Base-by-base conservation (phyloP, 2,329 filamentous ascomycete species). In the Colletotrichum salicis region DNA sequence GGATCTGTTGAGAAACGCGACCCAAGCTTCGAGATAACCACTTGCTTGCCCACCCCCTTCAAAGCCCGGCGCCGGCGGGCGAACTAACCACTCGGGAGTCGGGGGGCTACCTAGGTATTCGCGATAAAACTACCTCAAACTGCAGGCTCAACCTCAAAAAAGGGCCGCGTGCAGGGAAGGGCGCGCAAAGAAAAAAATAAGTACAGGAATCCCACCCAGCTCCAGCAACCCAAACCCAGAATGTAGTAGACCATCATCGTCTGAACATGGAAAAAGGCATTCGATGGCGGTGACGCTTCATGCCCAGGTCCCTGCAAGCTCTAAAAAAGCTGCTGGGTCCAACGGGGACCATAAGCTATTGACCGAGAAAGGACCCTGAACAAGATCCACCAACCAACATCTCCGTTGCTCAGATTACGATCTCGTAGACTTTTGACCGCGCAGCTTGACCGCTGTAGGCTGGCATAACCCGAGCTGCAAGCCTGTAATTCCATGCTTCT, bases 1-100 rank as follows among this genome's bases (percentile, higher is more conserved):
- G 27, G 27, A 29, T 64, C 54, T 61, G 65, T 69, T 71, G 65
- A 69, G 69, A 54, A 60, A 58, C 33, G 57, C 65, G 35, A 54
- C 35, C 58, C 33, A 5, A 41, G 22, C 33, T 64, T 31, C 31
- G 33, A 41, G 24, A 64, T 45, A 64, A 45, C 41, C 51, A 56
- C 35, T 41, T 29, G 27, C 27, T 41, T 41, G 11, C 29, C 27
- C 41, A 29, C 37, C 41, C 59, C 27, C 27, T 48, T 48, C 41
- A 24, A 45, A 35, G 52, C 29, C 56, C 41, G 57, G 24, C 57
- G 24, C 52, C 64, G 68, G 37, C 58, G 64, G 52, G 22, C 51
- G 51, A 41, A 41, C 37, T 5, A 45, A 45, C 68, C 57, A 68
- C 57, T 68, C 51, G 57, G 64, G 29, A 12, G 22, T 19, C 10